A percentile compares a stretch with the other conserved stretches of the same genome.
Evolutionary conservation across 805 yeast species (phyloP).

Genomic region (Ogataea neopini): DNA sequence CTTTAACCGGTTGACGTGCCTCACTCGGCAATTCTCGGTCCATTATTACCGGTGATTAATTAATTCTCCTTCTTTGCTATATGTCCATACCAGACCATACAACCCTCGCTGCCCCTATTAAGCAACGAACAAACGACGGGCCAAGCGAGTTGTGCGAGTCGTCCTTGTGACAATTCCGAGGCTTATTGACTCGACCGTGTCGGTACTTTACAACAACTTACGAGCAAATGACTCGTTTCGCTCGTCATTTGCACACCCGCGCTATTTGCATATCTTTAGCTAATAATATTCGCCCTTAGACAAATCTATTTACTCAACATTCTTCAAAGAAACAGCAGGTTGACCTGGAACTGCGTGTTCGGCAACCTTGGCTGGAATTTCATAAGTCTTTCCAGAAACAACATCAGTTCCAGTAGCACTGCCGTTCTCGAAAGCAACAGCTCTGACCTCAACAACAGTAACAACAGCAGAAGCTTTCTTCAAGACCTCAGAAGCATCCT

Average conservation of each 20-base stretch:
- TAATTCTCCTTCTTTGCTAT: too few species aligned
- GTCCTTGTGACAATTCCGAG: too few species aligned
- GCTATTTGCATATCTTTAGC: not conserved
- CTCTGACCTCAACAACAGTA: constrained; percentile 56
- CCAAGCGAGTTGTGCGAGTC: too few species aligned
- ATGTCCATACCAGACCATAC: too few species aligned
- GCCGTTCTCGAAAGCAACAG: constrained; percentile 66
- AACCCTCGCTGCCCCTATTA: too few species aligned
- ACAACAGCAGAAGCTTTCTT: constrained; percentile 64
- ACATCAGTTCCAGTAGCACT: constrained; percentile 62
- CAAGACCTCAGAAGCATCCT: constrained; percentile 54
- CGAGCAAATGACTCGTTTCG: not conserved
- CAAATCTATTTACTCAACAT: constrained; percentile 38
- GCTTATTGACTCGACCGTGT: too few species aligned
- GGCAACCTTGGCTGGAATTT: constrained; percentile 64
- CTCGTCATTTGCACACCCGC: not conserved
- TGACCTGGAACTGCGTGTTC: constrained; percentile 90
- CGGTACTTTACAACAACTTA: too few species aligned
- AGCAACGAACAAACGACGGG: too few species aligned
- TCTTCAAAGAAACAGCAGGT: constrained; percentile 81
- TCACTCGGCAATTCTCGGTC: too few species aligned
- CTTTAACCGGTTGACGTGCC: too few species aligned
- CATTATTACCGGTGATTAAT: too few species aligned
- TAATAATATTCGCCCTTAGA: not conserved
- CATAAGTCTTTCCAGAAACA: constrained; percentile 67